These are phyloP conservation scores for Trichoderma breve DNA, from an alignment of 2,329 filamentous ascomycete species.

Conservation along the genomic window DNA sequence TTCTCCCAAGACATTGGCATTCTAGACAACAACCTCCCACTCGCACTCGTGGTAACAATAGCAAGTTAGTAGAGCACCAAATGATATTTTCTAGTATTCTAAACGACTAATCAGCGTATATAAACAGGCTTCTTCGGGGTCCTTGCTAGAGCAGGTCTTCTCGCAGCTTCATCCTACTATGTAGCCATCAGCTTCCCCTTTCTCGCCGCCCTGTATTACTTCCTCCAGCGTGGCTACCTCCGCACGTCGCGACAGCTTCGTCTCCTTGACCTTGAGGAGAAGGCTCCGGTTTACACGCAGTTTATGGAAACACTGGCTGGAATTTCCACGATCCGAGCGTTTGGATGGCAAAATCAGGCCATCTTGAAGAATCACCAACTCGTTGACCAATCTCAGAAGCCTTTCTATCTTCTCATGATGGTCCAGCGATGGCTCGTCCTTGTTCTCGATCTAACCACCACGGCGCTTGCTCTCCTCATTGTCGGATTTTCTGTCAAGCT, in stretches of 20 bases:
- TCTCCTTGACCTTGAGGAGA: constrained; percentile 42
- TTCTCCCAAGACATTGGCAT: constrained; percentile 46
- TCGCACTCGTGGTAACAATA: constrained; percentile 34
- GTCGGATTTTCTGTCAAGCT: constrained; percentile 45
- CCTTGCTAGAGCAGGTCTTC: constrained; percentile 28
- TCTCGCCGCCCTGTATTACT: constrained; percentile 40
- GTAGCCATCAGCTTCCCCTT: constrained; percentile 45
- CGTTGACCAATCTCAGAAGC: constrained; percentile 53
- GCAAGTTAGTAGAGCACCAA: constrained; percentile 33
- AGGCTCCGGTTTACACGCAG: constrained; percentile 39
- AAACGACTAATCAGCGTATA: constrained; percentile 10
- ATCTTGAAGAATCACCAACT: constrained; percentile 45
- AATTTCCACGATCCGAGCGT: constrained; percentile 52
- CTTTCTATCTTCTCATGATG: constrained; percentile 56
- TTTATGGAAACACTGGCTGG: constrained; percentile 49
- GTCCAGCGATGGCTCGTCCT: constrained; percentile 58
- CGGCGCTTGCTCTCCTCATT: constrained; percentile 46
- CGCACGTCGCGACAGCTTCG: constrained; percentile 44
- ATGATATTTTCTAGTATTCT: not conserved
- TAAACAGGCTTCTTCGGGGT: constrained; percentile 35
- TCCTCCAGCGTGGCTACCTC: constrained; percentile 43
- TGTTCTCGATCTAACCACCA: constrained; percentile 49
- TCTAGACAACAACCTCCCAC: constrained; percentile 42
- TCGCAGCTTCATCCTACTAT: constrained; percentile 29
- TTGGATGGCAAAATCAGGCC: constrained; percentile 44